Base-by-base conservation (phyloP, 129 eudicot genomes). In the Erigeron canadensis region DNA sequence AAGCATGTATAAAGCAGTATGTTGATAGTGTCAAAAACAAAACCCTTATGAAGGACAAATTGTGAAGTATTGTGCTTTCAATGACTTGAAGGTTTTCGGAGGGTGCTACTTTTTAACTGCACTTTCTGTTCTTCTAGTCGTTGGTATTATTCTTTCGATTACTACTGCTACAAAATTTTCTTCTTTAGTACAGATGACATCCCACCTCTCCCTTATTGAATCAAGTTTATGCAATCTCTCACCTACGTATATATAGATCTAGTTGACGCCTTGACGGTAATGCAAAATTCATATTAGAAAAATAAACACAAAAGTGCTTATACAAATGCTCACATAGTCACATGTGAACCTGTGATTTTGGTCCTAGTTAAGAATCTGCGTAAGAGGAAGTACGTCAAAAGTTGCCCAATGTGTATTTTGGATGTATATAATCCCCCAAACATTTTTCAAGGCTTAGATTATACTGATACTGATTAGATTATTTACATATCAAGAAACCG, bases 21-120 rank as follows among this genome's bases (percentile, higher is more conserved):
- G 63, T 80, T 58, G 73, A 79, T 70, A 72, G 55, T 67, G 44
- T 67, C 7, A 69, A 55, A 44, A 81, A 61, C 68, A 75, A 46
- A 67, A 64, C 81, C 16, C 75, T 40, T 22, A 17, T 45, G 68
- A 71, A 38, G 10, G 67, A 76, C 37, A 18, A 38, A 67, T 75
- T 60, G 63, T 71, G 65, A 55, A 22, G 76, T 6, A 28, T 59
- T 67, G 34, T 28, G 34, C 54, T 71, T 69, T 59, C 44, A 76
- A 63, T 72, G 67, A 71, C 51, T 66, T 4, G 55, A 69, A 70
- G 71, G 65, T 58, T 62, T 63, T 53, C 5, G 10, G 79, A 61
- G 72, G 51, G 85, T 77, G 85, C 85, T 77, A 76, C 79, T 23
- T 81, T 81, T 77, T 81, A 76, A 81, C 85, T 77, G 85, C 79